These are phyloP conservation scores for Lunasporangiospora selenospora DNA, from an alignment of 192 early-diverging fungal species.

Conservation along the genomic window DNA sequence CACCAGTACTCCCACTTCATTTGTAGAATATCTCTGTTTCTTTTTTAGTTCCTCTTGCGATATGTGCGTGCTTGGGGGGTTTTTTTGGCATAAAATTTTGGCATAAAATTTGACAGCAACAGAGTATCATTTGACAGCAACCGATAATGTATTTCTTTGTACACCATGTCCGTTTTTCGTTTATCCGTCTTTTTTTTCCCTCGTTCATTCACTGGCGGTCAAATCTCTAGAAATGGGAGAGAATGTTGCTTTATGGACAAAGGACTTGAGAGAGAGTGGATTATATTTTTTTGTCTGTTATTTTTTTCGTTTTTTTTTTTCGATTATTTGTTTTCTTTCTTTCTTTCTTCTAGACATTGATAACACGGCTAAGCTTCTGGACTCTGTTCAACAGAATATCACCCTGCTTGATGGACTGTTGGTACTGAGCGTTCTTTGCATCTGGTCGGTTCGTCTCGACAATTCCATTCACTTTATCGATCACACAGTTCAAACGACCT, in stretches of 20 bases:
- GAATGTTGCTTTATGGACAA: too few relatives aligned
- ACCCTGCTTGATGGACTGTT: constrained; percentile 94
- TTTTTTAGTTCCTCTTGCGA: background rate
- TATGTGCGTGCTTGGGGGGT: too few relatives aligned
- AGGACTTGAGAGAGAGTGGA: too few relatives aligned
- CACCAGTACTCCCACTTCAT: background rate
- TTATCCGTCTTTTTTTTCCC: too few relatives aligned
- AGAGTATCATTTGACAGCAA: too few relatives aligned
- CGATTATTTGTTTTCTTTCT: background rate
- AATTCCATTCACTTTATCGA: constrained; percentile 98
- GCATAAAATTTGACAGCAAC: too few relatives aligned
- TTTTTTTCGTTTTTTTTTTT: background rate
- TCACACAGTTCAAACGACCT: constrained; percentile 96
- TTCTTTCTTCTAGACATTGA: constrained; percentile 70
- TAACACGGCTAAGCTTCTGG: constrained; percentile 95
- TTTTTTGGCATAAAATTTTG: too few relatives aligned
- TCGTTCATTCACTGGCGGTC: too few relatives aligned
- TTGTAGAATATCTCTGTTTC: constrained; percentile 7
- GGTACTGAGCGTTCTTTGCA: constrained; percentile 99
- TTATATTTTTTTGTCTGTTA: too few relatives aligned
- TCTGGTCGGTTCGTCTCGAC: constrained; percentile 99
- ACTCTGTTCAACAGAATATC: constrained; percentile 94
- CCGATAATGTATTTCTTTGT: too few relatives aligned
- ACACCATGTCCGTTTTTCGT: too few relatives aligned
- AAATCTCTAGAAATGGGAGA: too few relatives aligned